A percentile compares a stretch with the other conserved stretches of the same genome.
Evolutionary conservation across 495 filamentous ascomycete species (phyloP).

Genomic region (Penicillium psychrofluorescens): DNA sequence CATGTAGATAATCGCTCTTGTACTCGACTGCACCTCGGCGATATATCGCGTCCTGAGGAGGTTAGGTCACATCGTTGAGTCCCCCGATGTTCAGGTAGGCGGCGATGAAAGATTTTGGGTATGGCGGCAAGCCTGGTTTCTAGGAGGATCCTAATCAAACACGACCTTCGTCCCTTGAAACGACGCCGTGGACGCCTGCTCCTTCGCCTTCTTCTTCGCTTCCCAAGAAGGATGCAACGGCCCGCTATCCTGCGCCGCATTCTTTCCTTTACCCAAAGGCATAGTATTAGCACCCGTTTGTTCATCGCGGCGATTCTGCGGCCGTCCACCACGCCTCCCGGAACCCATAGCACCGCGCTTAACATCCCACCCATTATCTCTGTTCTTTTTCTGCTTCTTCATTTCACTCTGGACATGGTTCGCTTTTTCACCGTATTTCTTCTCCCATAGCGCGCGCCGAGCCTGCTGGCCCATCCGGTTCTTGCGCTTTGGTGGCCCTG

Average conservation of each 20-base stretch:
- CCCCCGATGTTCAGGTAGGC: neutral
- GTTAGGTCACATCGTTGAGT: too few species aligned
- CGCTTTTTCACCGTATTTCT: constrained; percentile 73
- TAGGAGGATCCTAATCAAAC: constrained; percentile 57
- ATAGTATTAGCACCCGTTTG: neutral
- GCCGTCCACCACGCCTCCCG: constrained; percentile 11
- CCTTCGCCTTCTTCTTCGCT: constrained; percentile 80
- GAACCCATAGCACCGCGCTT: constrained; percentile 34
- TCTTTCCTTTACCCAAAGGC: constrained; percentile 21
- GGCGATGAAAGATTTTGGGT: neutral
- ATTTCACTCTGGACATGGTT: constrained; percentile 55
- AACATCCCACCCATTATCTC: constrained; percentile 44
- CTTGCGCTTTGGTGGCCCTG: constrained; percentile 45
- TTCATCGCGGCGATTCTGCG: constrained; percentile 7
- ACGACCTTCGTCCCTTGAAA: constrained; percentile 86
- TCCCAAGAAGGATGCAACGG: constrained; percentile 91
- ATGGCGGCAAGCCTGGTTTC: too few species aligned
- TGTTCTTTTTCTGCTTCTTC: constrained; percentile 16
- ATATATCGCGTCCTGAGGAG: too few species aligned
- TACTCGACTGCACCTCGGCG: neutral
- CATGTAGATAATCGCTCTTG: neutral
- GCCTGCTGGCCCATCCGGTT: constrained; percentile 88
- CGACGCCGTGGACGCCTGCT: constrained; percentile 46
- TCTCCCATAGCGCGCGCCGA: constrained; percentile 80
- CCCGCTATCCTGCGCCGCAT: constrained; percentile 47